Evolutionary conservation across 2,329 filamentous ascomycete genomes (phyloP).

Genomic region (Stagonosporopsis vannaccii): DNA sequence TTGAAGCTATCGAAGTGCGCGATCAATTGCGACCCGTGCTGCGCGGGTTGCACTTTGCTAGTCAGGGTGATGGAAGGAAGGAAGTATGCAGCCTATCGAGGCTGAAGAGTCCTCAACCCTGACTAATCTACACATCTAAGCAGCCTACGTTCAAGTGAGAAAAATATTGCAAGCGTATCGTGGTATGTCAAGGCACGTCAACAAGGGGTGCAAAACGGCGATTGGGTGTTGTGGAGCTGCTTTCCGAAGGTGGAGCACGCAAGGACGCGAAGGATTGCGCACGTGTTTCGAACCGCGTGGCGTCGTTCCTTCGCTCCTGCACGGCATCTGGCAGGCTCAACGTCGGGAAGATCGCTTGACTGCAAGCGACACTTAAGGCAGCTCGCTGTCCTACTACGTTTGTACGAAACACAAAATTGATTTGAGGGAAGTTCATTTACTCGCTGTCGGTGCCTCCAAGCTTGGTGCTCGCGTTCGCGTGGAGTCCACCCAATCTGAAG

Average conservation of each 20-base stretch:
- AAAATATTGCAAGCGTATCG: not conserved
- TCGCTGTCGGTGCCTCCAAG: not conserved
- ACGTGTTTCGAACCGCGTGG: constrained; percentile 6
- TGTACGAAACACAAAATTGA: not conserved
- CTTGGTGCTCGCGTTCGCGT: not conserved
- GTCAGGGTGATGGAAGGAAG: constrained; percentile 9
- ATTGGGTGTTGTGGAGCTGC: constrained; percentile 5
- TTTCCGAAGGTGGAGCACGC: constrained; percentile 2
- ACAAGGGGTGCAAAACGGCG: too few species aligned
- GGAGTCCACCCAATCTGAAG: not conserved
- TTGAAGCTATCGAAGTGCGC: constrained; percentile 22
- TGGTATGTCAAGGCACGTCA: constrained; percentile 4
- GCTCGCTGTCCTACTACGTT: not conserved
- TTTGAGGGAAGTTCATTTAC: not conserved
- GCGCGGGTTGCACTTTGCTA: constrained; percentile 16
- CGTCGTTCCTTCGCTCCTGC: constrained; percentile 8
- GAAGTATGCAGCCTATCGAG: not conserved
- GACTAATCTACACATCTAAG: not conserved
- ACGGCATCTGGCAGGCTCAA: constrained; percentile 8
- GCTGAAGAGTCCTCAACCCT: not conserved
- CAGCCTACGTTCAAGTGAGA: not conserved
- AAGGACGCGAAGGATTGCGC: constrained; percentile 4
- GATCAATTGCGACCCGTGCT: constrained; percentile 21
- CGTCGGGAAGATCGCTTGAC: constrained; percentile 14
- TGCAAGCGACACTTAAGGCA: not conserved